phyloP scores from a whole-genome alignment of 768 basidiomycete species.

The Mycena albidolilacea region DNA sequence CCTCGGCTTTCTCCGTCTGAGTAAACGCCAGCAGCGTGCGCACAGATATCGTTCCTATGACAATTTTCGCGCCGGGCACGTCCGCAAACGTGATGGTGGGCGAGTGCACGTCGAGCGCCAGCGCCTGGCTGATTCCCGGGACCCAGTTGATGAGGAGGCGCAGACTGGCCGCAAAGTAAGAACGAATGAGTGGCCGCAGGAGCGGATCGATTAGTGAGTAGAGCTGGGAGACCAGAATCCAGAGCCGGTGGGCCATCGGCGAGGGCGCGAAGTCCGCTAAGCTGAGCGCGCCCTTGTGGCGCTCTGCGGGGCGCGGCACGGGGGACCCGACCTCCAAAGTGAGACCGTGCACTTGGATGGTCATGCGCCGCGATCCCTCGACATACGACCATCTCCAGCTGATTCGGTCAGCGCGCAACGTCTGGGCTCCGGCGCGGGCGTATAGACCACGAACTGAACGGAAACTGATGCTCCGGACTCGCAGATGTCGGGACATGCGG shows the following conservation, averaged over 20 bases:
- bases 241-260: slow-evolving; percentile 57
- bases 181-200: slow-evolving; percentile 73
- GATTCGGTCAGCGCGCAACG: slow-evolving; percentile 78
- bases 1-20: slow-evolving; percentile 58
- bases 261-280: slow-evolving; percentile 64
- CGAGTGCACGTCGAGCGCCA: slow-evolving; percentile 77
- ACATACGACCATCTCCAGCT: slow-evolving; percentile 70
- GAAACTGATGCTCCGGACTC: slow-evolving; percentile 80
- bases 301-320: slow-evolving; percentile 9
- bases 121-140: slow-evolving; percentile 75
- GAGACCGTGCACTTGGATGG: slow-evolving; percentile 74
- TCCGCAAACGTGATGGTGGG: slow-evolving; percentile 67
- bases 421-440: slow-evolving; percentile 68
- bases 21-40: slow-evolving; percentile 70
- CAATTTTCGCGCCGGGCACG: slow-evolving; percentile 66
- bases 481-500: slow-evolving; percentile 73
- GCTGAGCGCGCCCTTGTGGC: slow-evolving; percentile 51
- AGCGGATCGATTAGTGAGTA: slow-evolving; percentile 69
- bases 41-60: slow-evolving; percentile 64
- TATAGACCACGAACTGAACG: slow-evolving; percentile 86
- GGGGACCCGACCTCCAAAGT: slow-evolving; percentile 61
- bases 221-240: slow-evolving; percentile 55
- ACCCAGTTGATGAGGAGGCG: slow-evolving; percentile 75
- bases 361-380: slow-evolving; percentile 69
- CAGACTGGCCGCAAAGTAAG: slow-evolving; percentile 66